These are phyloP conservation scores for Ammopiptanthus mongolicus DNA, from an alignment of 306 rosid species.

Conservation along the genomic window DNA sequence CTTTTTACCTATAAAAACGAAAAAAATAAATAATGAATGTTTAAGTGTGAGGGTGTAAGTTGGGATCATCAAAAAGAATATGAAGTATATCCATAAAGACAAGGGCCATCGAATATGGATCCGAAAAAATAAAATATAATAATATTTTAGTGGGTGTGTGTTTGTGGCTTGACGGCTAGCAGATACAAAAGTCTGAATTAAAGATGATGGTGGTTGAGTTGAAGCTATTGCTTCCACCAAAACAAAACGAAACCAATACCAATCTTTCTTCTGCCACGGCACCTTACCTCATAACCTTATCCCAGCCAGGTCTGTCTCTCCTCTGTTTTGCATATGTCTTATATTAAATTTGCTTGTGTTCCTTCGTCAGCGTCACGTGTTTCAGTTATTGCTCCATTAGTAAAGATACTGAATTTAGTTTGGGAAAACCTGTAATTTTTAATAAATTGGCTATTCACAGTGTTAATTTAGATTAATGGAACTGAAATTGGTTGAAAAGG, in stretches of 20 bases:
- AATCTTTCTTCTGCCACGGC: background rate
- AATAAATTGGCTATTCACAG: slow-evolving; percentile 2
- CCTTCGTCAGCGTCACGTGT: too few species aligned
- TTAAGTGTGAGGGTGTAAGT: too few species aligned
- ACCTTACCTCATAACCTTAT: slow-evolving; percentile 3
- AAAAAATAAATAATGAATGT: too few species aligned
- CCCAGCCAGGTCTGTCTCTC: slow-evolving; percentile 2
- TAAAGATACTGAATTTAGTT: background rate
- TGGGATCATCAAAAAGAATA: too few species aligned
- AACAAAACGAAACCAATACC: background rate
- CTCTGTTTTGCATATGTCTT: background rate
- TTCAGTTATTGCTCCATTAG: too few species aligned
- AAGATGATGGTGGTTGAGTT: background rate
- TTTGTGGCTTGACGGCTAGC: background rate
- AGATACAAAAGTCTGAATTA: background rate
- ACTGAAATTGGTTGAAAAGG: slow-evolving; percentile 31
- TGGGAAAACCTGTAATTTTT: too few species aligned
- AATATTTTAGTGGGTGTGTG: background rate
- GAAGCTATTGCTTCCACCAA: slow-evolving; percentile 19
- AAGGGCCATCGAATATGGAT: background rate
- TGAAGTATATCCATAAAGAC: too few species aligned
- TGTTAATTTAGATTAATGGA: slow-evolving; percentile 41
- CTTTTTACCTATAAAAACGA: too few species aligned
- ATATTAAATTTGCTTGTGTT: background rate
- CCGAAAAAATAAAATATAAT: background rate